These are phyloP conservation scores for Blastobotrys capitulatus DNA, from an alignment of 1,139 yeast species.

Conservation along the genomic window DNA sequence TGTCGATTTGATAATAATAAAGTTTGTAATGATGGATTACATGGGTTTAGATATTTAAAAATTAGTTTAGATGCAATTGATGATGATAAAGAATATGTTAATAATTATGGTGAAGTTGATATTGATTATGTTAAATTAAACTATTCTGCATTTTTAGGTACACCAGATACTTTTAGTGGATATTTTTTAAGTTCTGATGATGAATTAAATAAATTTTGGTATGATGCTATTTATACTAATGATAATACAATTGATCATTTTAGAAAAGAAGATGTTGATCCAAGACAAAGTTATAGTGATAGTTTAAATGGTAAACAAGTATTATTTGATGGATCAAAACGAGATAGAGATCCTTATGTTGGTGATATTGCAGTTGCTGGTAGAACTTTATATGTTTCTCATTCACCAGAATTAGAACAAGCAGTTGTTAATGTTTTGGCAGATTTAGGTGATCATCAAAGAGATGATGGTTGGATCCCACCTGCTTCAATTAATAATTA, in stretches of 20 bases:
- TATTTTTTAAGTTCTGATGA: neutral
- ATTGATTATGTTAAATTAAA: neutral
- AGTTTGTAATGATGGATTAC: conserved; percentile 1
- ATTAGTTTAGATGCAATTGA: neutral
- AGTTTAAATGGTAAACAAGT: neutral
- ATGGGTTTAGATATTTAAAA: conserved; percentile 1
- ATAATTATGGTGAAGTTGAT: neutral
- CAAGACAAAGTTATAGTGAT: neutral
- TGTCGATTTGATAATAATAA: neutral
- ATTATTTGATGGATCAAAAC: conserved; percentile 1
- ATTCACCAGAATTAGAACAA: neutral
- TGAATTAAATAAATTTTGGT: neutral
- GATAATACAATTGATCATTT: neutral
- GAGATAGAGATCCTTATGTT: conserved; percentile 5
- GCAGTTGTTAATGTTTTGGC: conserved; percentile 1
- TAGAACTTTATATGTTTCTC: neutral
- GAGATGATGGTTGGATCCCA: conserved; percentile 4
- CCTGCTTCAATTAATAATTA: neutral
- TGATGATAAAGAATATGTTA: neutral
- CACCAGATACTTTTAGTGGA: neutral
- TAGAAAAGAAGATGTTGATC: neutral
- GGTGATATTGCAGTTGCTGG: conserved; percentile 3
- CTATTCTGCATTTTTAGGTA: conserved; percentile 1
- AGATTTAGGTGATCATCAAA: conserved; percentile 1
- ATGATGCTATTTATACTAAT: conserved; percentile 2